Conservation (phyloP, 2,329 filamentous ascomycete species). For the Colletotrichum sp. region DNA sequence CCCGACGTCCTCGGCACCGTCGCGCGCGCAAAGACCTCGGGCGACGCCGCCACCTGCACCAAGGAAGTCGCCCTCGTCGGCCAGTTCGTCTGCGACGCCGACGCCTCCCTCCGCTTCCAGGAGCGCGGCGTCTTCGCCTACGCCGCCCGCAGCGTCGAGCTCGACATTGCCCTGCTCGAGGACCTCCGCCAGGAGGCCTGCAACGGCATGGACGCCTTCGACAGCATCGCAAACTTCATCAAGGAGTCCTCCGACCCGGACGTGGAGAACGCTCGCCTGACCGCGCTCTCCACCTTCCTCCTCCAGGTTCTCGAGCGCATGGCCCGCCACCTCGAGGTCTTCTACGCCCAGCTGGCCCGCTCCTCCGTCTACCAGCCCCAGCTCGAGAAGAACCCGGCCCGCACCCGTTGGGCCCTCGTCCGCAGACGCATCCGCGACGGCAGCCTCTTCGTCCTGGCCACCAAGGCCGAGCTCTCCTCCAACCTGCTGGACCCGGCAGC, state of each 20-base stretch:
- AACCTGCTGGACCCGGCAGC: constrained; percentile 27
- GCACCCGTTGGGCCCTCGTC: constrained; percentile 56
- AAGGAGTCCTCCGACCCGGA: constrained; percentile 34
- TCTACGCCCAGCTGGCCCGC: constrained; percentile 54
- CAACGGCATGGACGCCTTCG: constrained; percentile 60
- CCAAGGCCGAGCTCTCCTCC: constrained; percentile 36
- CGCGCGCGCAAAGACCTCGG: constrained; percentile 46
- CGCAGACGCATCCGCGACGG: constrained; percentile 53
- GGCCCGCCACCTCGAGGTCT: constrained; percentile 53
- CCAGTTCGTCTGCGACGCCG: constrained; percentile 50
- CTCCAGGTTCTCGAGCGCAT: constrained; percentile 58
- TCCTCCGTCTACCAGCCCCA: constrained; percentile 55
- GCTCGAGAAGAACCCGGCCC: constrained; percentile 56
- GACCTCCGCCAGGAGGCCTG: constrained; percentile 57
- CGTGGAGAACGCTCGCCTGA: constrained; percentile 40
- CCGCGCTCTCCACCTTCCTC: constrained; percentile 48
- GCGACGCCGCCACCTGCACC: constrained; percentile 48
- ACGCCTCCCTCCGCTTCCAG: constrained; percentile 50
- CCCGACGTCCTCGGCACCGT: constrained; percentile 49
- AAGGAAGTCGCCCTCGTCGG: constrained; percentile 56
- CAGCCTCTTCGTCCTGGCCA: constrained; percentile 54
- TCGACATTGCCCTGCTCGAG: constrained; percentile 58
- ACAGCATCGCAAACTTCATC: constrained; percentile 40
- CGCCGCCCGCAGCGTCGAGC: constrained; percentile 50
- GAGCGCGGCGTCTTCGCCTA: constrained; percentile 57